Conservation (phyloP, 768 basidiomycete species). For the Agaricus sinodeliciosus region DNA sequence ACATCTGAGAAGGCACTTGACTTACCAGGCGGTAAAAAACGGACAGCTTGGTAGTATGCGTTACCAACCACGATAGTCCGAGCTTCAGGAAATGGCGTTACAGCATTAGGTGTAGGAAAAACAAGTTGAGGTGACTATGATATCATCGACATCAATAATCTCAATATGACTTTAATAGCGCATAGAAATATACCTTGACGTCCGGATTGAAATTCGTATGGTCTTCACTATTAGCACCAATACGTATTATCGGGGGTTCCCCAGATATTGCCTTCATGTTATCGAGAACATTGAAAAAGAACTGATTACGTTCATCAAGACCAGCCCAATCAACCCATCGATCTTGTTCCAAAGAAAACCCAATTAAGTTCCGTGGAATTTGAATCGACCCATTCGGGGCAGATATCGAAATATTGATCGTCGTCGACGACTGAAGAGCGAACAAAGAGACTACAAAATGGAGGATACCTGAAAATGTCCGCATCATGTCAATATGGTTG, state of each 20-base stretch:
- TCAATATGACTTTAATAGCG: neutral
- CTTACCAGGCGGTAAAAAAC: slow-evolving; percentile 44
- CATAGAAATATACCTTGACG: slow-evolving; percentile 29
- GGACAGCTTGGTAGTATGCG: slow-evolving; percentile 45
- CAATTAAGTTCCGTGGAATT: slow-evolving; percentile 43
- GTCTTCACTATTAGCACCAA: slow-evolving; percentile 54
- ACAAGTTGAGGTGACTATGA: slow-evolving; percentile 26
- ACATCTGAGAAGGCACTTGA: neutral
- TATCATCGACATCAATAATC: neutral
- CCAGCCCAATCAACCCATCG: slow-evolving; percentile 67
- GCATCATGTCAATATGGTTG: no score
- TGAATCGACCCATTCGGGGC: slow-evolving; percentile 27
- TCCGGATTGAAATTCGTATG: slow-evolving; percentile 48
- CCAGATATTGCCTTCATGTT: slow-evolving; percentile 50
- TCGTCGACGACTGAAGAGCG: slow-evolving; percentile 15
- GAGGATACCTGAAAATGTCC: slow-evolving; percentile 1
- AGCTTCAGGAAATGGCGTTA: slow-evolving; percentile 63
- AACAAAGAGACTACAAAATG: neutral
- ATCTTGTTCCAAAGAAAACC: slow-evolving; percentile 67
- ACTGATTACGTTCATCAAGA: slow-evolving; percentile 41
- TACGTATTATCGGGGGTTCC: slow-evolving; percentile 47
- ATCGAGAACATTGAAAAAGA: slow-evolving; percentile 53
- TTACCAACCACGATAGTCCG: slow-evolving; percentile 52
- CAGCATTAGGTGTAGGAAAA: slow-evolving; percentile 42
- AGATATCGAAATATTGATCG: slow-evolving; percentile 31